phyloP scores from a whole-genome alignment of 2,329 filamentous ascomycete species.

The Bertia moriformis region DNA sequence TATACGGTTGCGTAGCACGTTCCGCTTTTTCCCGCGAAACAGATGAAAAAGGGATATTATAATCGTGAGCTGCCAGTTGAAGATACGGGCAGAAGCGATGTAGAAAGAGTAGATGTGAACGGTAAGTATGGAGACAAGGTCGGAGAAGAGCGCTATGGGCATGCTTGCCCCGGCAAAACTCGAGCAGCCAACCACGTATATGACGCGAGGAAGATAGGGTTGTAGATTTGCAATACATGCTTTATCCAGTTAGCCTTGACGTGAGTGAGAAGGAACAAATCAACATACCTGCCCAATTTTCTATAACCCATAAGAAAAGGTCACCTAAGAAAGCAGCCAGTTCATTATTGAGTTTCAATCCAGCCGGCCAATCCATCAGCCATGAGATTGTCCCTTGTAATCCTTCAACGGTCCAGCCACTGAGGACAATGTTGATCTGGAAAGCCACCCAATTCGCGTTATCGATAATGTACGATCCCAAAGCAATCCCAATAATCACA shows the following conservation, averaged over 20 bases:
- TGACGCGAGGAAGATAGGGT: constrained; percentile 69
- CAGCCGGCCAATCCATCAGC: constrained; percentile 91
- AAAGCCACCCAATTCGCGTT: constrained; percentile 74
- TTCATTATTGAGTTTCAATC: constrained; percentile 87
- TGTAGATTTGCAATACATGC: constrained; percentile 61
- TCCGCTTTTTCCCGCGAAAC: constrained; percentile 95
- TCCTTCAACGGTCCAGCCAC: constrained; percentile 74
- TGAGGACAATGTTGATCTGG: constrained; percentile 63
- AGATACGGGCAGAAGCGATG: constrained; percentile 88
- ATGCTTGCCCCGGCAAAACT: constrained; percentile 93
- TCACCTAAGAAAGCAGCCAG: constrained; percentile 88
- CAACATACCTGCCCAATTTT: constrained; percentile 76
- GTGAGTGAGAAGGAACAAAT: background rate
- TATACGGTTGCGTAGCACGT: constrained; percentile 89
- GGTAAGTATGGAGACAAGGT: constrained; percentile 79
- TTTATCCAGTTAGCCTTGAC: constrained; percentile 22
- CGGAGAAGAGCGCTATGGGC: constrained; percentile 90
- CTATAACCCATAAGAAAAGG: constrained; percentile 94
- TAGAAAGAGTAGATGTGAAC: constrained; percentile 98
- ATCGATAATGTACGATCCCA: constrained; percentile 94
- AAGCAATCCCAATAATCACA: constrained; percentile 91
- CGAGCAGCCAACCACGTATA: constrained; percentile 86
- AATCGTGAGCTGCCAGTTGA: constrained; percentile 96
- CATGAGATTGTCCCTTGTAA: constrained; percentile 80
- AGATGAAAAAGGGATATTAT: constrained; percentile 96